These are phyloP conservation scores for Phylloporus rhodoxanthus DNA, from an alignment of 768 basidiomycete species.

Conservation along the genomic window DNA sequence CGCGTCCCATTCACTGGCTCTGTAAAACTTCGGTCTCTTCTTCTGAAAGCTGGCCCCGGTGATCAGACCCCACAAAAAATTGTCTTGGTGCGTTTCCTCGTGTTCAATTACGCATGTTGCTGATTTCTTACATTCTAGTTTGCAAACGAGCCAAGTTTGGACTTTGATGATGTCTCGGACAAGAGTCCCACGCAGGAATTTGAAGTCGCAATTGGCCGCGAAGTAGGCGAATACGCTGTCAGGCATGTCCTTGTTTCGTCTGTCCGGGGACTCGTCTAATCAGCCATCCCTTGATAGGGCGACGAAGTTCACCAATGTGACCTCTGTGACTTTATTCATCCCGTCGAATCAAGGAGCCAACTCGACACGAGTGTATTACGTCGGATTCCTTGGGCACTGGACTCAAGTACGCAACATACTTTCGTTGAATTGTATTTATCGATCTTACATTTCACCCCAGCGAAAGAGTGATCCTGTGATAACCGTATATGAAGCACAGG, in stretches of 20 bases:
- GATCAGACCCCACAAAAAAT: constrained; percentile 74
- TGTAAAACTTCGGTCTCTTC: constrained; percentile 75
- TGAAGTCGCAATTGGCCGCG: constrained; percentile 59
- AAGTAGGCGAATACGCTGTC: constrained; percentile 80
- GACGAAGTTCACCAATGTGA: constrained; percentile 79
- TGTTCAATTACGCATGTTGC: background rate
- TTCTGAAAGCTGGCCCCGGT: constrained; percentile 78
- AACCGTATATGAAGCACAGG: constrained; percentile 83
- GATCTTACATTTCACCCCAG: constrained; percentile 35
- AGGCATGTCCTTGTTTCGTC: constrained; percentile 45
- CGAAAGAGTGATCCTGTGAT: constrained; percentile 73
- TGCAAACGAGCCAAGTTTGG: constrained; percentile 68
- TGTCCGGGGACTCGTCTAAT: background rate
- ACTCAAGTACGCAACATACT: constrained; percentile 47
- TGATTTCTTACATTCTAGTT: constrained; percentile 37
- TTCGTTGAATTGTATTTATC: background rate
- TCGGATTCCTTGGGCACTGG: constrained; percentile 83
- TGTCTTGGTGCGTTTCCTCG: constrained; percentile 46
- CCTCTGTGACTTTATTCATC: constrained; percentile 77
- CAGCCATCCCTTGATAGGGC: constrained; percentile 43
- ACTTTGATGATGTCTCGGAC: constrained; percentile 70
- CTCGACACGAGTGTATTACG: constrained; percentile 68
- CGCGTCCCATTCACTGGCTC: constrained; percentile 85
- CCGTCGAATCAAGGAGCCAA: constrained; percentile 78
- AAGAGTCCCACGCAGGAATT: constrained; percentile 68